Percentiles rank a stretch among this genome's conserved stretches.
phyloP scores from a whole-genome alignment of 2,329 filamentous ascomycete species.

The Alternaria alternata region DNA sequence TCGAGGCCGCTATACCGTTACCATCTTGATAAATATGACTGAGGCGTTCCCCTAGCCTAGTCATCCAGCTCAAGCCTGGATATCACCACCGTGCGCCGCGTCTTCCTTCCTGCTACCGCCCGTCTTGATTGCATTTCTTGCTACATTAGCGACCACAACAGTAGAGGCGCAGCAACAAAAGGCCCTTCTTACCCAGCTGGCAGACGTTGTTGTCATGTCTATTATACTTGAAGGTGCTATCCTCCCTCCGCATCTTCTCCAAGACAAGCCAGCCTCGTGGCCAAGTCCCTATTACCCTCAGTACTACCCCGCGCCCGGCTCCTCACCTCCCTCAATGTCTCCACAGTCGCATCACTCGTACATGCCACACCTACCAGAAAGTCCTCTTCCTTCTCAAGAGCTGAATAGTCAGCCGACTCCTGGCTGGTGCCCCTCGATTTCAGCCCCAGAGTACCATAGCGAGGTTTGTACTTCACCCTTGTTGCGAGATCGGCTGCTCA shows the following conservation, averaged over 20 bases:
- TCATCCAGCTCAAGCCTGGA: constrained; percentile 21
- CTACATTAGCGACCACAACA: constrained; percentile 20
- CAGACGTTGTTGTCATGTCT: constrained; percentile 40
- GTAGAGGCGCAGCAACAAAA: constrained; percentile 27
- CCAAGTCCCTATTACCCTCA: constrained; percentile 36
- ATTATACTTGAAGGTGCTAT: constrained; percentile 46
- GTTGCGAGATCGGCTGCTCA: constrained; percentile 15
- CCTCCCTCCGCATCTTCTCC: constrained; percentile 46
- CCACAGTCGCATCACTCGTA: constrained; percentile 41
- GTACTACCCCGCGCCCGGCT: constrained; percentile 35
- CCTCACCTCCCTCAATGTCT: constrained; percentile 44
- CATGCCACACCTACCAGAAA: constrained; percentile 40
- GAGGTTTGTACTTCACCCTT: constrained; percentile 37
- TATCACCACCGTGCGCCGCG: constrained; percentile 16
- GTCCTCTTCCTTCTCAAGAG: constrained; percentile 38
- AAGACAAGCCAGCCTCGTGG: constrained; percentile 38
- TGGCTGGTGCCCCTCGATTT: constrained; percentile 43
- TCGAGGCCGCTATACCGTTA: constrained; percentile 23
- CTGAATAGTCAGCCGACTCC: constrained; percentile 33
- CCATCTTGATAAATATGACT: constrained; percentile 35
- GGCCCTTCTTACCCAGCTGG: constrained; percentile 15
- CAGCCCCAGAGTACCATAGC: constrained; percentile 37
- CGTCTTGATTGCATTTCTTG: constrained; percentile 16
- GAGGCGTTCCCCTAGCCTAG: constrained; percentile 26
- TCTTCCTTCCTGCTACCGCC: constrained; percentile 15